Percentiles rank a stretch among this genome's conserved stretches.
Evolutionary conservation across 2,329 filamentous ascomycete genomes (phyloP).

Genomic region (Acarospora socialis): DNA sequence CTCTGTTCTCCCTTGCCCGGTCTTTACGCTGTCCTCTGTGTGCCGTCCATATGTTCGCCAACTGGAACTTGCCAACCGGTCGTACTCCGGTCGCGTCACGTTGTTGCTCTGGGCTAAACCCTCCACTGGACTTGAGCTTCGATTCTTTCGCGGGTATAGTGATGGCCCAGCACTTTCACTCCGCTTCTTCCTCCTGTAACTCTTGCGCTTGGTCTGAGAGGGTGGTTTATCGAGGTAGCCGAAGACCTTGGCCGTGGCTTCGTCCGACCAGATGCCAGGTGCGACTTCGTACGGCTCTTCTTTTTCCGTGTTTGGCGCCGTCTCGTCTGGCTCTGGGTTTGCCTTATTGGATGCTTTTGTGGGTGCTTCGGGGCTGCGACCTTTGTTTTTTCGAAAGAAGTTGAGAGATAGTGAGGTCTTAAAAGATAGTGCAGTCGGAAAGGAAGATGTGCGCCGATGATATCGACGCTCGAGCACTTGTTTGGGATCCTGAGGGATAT

Average conservation of each 20-base stretch:
- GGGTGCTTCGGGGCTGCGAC: no score
- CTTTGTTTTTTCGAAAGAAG: no score
- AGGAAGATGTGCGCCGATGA: slow-evolving; percentile 1
- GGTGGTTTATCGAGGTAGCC: slow-evolving; percentile 4
- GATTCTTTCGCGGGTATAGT: neutral
- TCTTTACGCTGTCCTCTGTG: neutral
- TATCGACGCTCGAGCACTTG: neutral
- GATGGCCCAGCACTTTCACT: neutral
- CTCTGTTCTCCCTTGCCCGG: neutral
- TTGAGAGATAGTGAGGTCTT: no score
- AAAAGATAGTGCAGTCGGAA: no score
- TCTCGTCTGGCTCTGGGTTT: neutral
- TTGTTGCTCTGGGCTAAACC: no score
- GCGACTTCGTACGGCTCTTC: slow-evolving; percentile 8
- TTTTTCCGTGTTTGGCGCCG: no score
- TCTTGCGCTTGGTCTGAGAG: no score
- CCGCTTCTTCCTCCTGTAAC: slow-evolving; percentile 1
- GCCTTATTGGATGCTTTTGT: slow-evolving; percentile 5
- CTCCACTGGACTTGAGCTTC: neutral
- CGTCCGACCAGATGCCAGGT: slow-evolving; percentile 7
- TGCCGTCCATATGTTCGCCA: no score
- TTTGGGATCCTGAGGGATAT: no score
- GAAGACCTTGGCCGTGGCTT: slow-evolving; percentile 8
- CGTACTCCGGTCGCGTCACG: neutral
- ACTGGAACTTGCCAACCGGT: neutral